Evolutionary conservation across 495 filamentous ascomycete species (phyloP).

Genomic region (Glonium stellatum): DNA sequence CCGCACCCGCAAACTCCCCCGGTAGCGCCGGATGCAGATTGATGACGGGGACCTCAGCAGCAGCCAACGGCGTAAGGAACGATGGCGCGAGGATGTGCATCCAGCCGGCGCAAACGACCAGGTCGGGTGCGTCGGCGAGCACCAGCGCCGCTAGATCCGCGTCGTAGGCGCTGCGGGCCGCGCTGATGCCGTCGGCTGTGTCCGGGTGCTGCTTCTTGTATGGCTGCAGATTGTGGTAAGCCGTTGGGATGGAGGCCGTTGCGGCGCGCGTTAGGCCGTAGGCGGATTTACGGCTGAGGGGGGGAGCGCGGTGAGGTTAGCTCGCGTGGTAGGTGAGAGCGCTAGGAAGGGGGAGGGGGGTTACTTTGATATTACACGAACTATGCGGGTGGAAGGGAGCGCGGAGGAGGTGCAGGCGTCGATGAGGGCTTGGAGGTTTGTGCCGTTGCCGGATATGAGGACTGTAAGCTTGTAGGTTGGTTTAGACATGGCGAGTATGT

Average conservation of each 20-base stretch:
- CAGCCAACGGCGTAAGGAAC: slow-evolving; percentile 61
- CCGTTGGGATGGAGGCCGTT: slow-evolving; percentile 63
- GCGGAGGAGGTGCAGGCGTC: slow-evolving; percentile 53
- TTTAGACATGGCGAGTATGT: slow-evolving; percentile 2
- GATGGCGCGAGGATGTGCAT: slow-evolving; percentile 63
- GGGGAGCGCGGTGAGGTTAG: neutral
- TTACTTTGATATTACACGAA: slow-evolving; percentile 71
- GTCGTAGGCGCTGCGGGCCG: slow-evolving; percentile 63
- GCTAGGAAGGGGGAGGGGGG: neutral
- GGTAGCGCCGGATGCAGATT: slow-evolving; percentile 82
- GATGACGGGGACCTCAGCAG: slow-evolving; percentile 59
- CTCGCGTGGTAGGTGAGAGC: neutral
- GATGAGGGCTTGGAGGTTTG: slow-evolving; percentile 88
- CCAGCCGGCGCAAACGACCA: slow-evolving; percentile 65
- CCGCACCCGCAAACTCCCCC: slow-evolving; percentile 68
- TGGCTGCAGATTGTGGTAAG: slow-evolving; percentile 79
- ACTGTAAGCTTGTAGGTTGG: slow-evolving; percentile 43
- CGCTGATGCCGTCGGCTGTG: slow-evolving; percentile 11
- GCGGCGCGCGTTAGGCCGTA: slow-evolving; percentile 70
- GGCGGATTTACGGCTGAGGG: slow-evolving; percentile 54
- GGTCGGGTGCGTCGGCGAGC: slow-evolving; percentile 57
- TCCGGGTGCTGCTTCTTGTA: slow-evolving; percentile 43
- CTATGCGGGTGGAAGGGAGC: slow-evolving; percentile 56
- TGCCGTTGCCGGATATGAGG: slow-evolving; percentile 72
- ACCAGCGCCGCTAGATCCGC: slow-evolving; percentile 69